A percentile compares a stretch with the other conserved stretches of the same genome.
Conservation (phyloP, 2,329 filamentous ascomycete species). For the Ceratocystis harringtonii region DNA sequence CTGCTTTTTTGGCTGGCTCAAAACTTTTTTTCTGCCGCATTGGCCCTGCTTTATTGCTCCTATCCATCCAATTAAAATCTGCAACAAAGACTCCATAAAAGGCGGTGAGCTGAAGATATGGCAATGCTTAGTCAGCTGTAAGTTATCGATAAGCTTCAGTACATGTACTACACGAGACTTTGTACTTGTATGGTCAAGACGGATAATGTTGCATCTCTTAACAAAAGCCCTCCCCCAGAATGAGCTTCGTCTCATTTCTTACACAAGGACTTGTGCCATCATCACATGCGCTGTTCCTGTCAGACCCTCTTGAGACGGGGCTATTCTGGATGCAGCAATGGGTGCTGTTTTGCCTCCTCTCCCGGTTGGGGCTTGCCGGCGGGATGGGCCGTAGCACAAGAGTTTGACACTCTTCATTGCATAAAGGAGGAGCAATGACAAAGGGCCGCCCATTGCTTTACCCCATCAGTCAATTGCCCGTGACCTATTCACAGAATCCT, state of each 20-base stretch:
- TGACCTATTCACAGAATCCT: neutral
- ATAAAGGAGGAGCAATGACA: neutral
- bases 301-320: neutral
- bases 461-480: neutral
- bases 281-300: neutral
- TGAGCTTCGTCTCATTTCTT: neutral
- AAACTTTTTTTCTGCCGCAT: slow-evolving; percentile 19
- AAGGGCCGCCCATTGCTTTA: neutral
- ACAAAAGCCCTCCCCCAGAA: too few species aligned
- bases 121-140: neutral
- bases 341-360: neutral
- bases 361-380: neutral
- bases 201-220: neutral
- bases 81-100: neutral
- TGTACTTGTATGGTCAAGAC: neutral
- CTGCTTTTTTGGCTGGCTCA: slow-evolving; percentile 9
- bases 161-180: neutral
- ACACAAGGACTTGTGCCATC: neutral
- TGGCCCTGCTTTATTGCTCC: slow-evolving; percentile 4
- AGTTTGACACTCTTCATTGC: neutral
- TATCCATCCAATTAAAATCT: slow-evolving; percentile 11
- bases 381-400: neutral
- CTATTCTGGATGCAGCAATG: neutral
- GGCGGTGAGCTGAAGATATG: slow-evolving; percentile 6
- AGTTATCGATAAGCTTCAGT: neutral